Conservation (phyloP, 306 rosid species). For the Ammopiptanthus mongolicus region DNA sequence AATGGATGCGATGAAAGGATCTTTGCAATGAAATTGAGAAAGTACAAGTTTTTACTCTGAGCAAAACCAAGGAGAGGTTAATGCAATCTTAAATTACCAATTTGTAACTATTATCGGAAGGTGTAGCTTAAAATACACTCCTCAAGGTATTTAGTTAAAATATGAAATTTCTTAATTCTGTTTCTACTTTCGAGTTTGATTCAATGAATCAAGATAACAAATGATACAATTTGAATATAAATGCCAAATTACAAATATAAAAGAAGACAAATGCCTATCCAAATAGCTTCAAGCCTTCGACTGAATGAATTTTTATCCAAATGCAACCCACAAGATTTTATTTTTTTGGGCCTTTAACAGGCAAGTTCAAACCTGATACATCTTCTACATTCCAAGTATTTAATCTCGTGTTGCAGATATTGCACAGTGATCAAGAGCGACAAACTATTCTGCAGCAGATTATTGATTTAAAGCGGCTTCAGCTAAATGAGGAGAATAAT, state of each 20-base stretch:
- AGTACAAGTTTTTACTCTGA: background rate
- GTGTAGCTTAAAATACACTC: background rate
- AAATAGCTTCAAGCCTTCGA: background rate
- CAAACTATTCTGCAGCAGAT: constrained; percentile 64
- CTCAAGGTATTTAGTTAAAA: background rate
- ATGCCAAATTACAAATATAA: background rate
- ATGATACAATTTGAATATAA: background rate
- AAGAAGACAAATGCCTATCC: background rate
- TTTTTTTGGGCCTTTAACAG: background rate
- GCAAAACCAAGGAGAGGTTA: background rate
- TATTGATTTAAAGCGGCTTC: constrained; percentile 60
- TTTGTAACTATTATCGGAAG: background rate
- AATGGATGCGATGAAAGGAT: background rate
- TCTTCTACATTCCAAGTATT: background rate
- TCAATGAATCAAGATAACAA: background rate
- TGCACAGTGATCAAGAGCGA: constrained; percentile 35
- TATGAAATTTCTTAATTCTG: background rate
- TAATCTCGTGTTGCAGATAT: constrained; percentile 34
- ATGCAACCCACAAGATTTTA: background rate
- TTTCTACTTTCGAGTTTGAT: background rate
- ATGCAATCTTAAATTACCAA: background rate
- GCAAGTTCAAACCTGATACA: background rate
- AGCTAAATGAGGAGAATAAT: constrained; percentile 31
- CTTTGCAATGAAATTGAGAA: background rate
- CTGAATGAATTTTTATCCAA: background rate